These are phyloP conservation scores for Ceratorhiza oryzae-sativae DNA, from an alignment of 1,284 basidiomycete genomes.

Conservation along the genomic window DNA sequence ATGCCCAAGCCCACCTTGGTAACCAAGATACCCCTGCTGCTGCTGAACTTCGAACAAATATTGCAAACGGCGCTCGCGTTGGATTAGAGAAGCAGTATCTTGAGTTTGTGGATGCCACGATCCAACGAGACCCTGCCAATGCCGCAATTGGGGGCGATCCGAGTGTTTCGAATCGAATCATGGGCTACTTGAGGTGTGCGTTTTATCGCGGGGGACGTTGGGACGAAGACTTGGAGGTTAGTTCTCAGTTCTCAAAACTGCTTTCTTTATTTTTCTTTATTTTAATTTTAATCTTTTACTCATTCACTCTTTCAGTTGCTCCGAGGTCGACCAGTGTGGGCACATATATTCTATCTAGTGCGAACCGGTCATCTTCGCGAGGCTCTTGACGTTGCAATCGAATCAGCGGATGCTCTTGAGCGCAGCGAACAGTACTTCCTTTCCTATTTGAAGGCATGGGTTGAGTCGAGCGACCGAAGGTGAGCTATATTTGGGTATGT, in stretches of 20 bases:
- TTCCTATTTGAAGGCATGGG: conserved; percentile 84
- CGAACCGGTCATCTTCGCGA: conserved; percentile 85
- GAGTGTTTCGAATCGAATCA: conserved; percentile 85
- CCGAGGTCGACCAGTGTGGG: conserved; percentile 89
- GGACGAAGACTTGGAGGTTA: conserved; percentile 83
- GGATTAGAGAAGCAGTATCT: conserved; percentile 87
- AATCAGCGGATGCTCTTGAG: conserved; percentile 77
- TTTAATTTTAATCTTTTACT: conserved; percentile 56
- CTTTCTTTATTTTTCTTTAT: conserved; percentile 11
- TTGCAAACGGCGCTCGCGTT: conserved; percentile 73
- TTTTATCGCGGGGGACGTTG: conserved; percentile 85
- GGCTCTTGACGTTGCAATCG: conserved; percentile 77
- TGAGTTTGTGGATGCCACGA: conserved; percentile 82
- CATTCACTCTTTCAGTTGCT: conserved; percentile 62
- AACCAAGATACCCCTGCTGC: conserved; percentile 73
- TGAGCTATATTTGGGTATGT: conserved; percentile 49
- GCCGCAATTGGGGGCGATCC: conserved; percentile 93
- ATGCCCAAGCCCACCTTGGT: conserved; percentile 73
- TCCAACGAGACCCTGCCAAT: conserved; percentile 84
- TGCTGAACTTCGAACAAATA: conserved; percentile 66
- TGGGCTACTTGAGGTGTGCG: conserved; percentile 81
- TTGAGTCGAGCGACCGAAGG: conserved; percentile 82
- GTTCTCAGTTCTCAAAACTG: conserved; percentile 43
- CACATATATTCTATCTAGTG: conserved; percentile 88
- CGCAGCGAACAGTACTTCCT: conserved; percentile 86